Base-by-base conservation (phyloP, 495 filamentous ascomycete species). In the Massariosphaeria phaeospora region DNA sequence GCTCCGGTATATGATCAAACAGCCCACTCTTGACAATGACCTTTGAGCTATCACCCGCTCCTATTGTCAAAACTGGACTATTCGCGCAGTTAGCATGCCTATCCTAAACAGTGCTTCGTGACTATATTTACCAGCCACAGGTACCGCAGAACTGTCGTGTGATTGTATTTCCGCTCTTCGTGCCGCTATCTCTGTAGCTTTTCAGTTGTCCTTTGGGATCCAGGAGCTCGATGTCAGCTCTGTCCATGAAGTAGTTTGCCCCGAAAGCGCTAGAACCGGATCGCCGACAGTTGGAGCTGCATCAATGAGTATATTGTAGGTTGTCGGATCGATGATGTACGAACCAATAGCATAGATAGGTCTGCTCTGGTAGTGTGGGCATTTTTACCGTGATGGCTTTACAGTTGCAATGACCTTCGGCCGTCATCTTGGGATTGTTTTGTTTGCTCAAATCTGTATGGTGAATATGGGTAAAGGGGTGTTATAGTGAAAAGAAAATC, bases 291-390 rank as follows among this genome's bases (percentile, higher is more conserved):
- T 59, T 59, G 23, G 31, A 13, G 49, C 56, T 59, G 40, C 6
- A 53, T 15, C 4, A 24, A 13, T 27, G 30, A 39, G 12, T 26
- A 1, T 20, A 35, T 9, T 33, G 2, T 11, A 38, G 2, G 23
- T 12, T 17, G 43, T 33, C 21, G 20, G 29, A 6, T 11, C 9
- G 36, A 9, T 31, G 34, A 1, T 12, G 18, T 6, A 51, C 55
- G 10, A 17, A 59, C 56, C 56, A 59, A 26, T 59, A 48, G 44
- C 56, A 59, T 13, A 59, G 24, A 1, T 35, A 9, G 1, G 56
- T 48, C 20, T 43, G 7, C 2, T 15, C 20, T 4, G 38, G 55
- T 21, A 40, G 29, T 10, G 23, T 20, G 6, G 47, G 7, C 4
- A 59, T 20, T 13, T 2, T 41, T 11, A 59, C 34, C 11, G 43